Evolutionary conservation across 371 early-diverging fungal genomes (phyloP).

Genomic region (Zychaea mexicana): DNA sequence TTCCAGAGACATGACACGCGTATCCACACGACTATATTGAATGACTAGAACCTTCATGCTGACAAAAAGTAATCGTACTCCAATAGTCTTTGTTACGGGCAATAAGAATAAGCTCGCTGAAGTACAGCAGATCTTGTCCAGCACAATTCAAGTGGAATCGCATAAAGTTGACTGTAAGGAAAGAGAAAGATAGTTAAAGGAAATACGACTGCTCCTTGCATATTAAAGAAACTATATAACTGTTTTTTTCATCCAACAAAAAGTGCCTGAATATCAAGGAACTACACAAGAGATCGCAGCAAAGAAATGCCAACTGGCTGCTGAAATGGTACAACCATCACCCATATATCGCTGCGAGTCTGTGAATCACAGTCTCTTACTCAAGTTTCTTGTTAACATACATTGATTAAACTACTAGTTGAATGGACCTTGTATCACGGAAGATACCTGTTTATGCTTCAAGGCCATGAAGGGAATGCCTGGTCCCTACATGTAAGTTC

Average conservation of each 20-base stretch:
- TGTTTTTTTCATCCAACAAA: conserved; percentile 8
- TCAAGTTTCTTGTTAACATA: too few relatives aligned
- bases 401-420: too few relatives aligned
- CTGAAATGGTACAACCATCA: conserved; percentile 68
- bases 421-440: conserved; percentile 86
- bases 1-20: not conserved
- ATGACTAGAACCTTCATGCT: not conserved
- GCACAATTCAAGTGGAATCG: conserved; percentile 64
- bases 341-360: not conserved
- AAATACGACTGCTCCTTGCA: too few relatives aligned
- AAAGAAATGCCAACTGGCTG: conserved; percentile 81
- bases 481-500: conserved; percentile 85
- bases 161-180: conserved; percentile 75
- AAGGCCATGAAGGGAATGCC: conserved; percentile 92
- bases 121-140: conserved; percentile 80
- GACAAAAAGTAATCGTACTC: not conserved
- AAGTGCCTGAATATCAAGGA: conserved; percentile 92
- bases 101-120: conserved; percentile 94
- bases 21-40: too few relatives aligned
- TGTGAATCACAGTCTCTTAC: too few relatives aligned
- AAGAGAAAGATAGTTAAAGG: too few relatives aligned
- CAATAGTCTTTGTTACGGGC: conserved; percentile 64
- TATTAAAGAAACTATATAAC: too few relatives aligned
- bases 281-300: conserved; percentile 71
- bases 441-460: conserved; percentile 95